Evolutionary conservation across 208 protist genomes (phyloP).

Genomic region (Wallacemonas sp.): DNA sequence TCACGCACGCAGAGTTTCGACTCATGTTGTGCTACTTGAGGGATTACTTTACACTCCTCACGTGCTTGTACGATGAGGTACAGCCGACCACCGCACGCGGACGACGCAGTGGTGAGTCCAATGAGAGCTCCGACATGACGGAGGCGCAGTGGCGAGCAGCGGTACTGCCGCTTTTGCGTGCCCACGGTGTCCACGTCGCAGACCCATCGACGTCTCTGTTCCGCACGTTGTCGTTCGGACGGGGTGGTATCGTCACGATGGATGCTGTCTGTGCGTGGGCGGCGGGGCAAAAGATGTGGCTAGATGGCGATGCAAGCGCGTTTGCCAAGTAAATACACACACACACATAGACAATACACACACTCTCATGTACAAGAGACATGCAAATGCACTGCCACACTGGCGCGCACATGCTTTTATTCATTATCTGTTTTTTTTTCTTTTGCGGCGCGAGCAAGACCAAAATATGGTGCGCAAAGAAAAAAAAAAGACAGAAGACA

Average conservation of each 20-base stretch:
- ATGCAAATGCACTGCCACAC: too few species aligned
- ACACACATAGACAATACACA: not conserved
- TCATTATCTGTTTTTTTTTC: not conserved
- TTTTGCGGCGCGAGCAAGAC: too few species aligned
- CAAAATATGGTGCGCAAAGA: too few species aligned
- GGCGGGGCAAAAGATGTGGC: not conserved
- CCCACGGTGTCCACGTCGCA: not conserved
- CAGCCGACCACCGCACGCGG: too few species aligned
- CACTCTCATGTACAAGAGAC: too few species aligned
- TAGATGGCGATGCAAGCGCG: not conserved
- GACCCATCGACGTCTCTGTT: not conserved
- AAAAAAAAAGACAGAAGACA: too few species aligned
- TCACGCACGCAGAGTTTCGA: not conserved
- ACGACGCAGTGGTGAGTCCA: too few species aligned
- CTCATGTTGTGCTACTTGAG: not conserved
- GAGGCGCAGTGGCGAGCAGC: not conserved
- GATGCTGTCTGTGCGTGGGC: conserved; percentile 7
- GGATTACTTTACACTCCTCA: not conserved
- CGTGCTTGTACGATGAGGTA: not conserved
- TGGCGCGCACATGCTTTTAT: not conserved
- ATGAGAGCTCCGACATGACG: too few species aligned
- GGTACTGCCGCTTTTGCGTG: not conserved
- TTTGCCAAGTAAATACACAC: not conserved
- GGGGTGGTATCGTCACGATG: not conserved
- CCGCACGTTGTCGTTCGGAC: too few species aligned